These are phyloP conservation scores for Ploettnerulaceae sp. DNA, from an alignment of 2,329 filamentous ascomycete genomes.

Conservation along the genomic window DNA sequence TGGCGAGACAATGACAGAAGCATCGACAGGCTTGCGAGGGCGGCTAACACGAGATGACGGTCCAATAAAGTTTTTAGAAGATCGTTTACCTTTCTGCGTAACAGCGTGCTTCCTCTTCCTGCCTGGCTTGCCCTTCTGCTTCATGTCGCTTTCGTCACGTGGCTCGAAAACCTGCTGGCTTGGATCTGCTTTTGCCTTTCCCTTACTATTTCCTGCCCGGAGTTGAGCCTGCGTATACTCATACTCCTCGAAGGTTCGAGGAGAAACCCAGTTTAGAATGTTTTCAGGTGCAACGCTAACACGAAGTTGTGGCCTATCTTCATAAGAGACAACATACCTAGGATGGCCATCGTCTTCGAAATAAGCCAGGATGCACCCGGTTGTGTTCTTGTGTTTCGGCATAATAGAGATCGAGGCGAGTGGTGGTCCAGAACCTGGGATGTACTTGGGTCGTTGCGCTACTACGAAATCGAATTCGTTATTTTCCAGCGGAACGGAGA, in stretches of 20 bases:
- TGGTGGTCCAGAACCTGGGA: slow-evolving; percentile 44
- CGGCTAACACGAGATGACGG: slow-evolving; percentile 1
- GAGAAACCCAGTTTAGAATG: slow-evolving; percentile 55
- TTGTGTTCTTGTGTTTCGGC: slow-evolving; percentile 43
- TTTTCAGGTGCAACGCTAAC: slow-evolving; percentile 48
- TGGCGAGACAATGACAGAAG: slow-evolving; percentile 5
- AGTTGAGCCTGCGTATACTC: slow-evolving; percentile 38
- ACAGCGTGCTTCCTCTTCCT: slow-evolving; percentile 7
- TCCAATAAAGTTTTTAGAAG: background rate
- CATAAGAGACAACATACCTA: slow-evolving; percentile 27
- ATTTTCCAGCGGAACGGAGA: background rate
- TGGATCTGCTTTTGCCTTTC: slow-evolving; percentile 3
- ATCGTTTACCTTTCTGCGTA: too few relatives aligned
- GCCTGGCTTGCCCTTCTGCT: slow-evolving; percentile 7
- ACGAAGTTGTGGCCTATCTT: slow-evolving; percentile 38
- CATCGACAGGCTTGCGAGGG: background rate
- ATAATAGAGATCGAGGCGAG: slow-evolving; percentile 44
- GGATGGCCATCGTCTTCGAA: slow-evolving; percentile 40
- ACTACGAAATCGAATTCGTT: slow-evolving; percentile 30
- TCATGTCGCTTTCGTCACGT: background rate
- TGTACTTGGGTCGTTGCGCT: slow-evolving; percentile 36
- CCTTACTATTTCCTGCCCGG: slow-evolving; percentile 10
- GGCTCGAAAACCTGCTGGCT: background rate
- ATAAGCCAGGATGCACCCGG: slow-evolving; percentile 50
- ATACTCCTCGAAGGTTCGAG: slow-evolving; percentile 51